Evolutionary conservation across 2,329 filamentous ascomycete genomes (phyloP).

Genomic region (Thielaviopsis populi): DNA sequence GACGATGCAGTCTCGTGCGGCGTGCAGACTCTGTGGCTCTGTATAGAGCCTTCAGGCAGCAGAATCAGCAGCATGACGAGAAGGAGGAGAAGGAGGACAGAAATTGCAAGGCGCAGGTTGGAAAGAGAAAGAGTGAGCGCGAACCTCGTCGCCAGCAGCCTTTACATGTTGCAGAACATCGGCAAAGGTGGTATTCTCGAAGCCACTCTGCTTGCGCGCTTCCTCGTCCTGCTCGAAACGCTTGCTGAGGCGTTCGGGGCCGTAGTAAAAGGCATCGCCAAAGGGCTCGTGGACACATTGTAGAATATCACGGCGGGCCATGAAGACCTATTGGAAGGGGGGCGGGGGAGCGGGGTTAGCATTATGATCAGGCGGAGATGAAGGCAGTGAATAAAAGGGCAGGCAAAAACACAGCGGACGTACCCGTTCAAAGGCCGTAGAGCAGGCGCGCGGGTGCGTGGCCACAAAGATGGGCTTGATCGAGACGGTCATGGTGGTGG

Average conservation of each 20-base stretch:
- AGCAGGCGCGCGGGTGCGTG: constrained; percentile 89
- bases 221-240: constrained; percentile 58
- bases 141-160: constrained; percentile 55
- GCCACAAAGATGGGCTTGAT: constrained; percentile 66
- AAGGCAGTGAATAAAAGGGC: constrained; percentile 9
- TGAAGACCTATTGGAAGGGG: constrained; percentile 70
- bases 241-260: constrained; percentile 69
- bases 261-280: constrained; percentile 91
- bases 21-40: neutral
- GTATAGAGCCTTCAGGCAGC: neutral
- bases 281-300: constrained; percentile 89
- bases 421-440: constrained; percentile 91
- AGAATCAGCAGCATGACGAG: neutral
- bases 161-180: constrained; percentile 66
- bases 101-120: neutral
- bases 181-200: constrained; percentile 54
- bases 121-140: neutral
- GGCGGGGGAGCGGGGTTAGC: neutral
- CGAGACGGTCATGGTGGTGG: constrained; percentile 41
- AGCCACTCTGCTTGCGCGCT: constrained; percentile 45
- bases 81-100: neutral
- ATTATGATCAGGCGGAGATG: neutral
- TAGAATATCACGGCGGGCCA: constrained; percentile 74
- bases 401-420: neutral
- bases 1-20: neutral